Percentiles rank a stretch among this genome's conserved stretches.
Evolutionary conservation across 306 rosid genomes (phyloP).

Genomic region (Dryas drummondii): DNA sequence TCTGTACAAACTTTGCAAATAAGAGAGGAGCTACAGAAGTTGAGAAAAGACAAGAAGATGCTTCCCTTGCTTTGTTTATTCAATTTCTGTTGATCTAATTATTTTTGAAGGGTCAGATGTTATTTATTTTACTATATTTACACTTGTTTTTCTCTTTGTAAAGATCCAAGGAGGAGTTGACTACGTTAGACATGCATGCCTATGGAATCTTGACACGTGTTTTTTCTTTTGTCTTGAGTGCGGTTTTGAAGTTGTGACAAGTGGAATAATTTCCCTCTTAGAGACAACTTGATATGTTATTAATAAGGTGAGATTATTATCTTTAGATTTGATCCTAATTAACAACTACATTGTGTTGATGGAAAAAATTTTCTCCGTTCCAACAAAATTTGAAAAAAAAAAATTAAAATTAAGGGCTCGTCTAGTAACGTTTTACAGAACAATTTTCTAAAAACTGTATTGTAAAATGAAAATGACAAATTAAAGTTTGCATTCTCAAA

Average conservation of each 20-base stretch:
- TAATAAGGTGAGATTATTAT: too few species aligned
- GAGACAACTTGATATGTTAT: too few species aligned
- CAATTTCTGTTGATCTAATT: neutral
- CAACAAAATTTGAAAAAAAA: too few species aligned
- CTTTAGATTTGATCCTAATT: too few species aligned
- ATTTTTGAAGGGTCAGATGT: neutral
- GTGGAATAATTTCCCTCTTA: neutral
- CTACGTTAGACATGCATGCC: slow-evolving; percentile 44
- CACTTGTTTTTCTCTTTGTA: neutral
- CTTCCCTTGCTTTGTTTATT: slow-evolving; percentile 18
- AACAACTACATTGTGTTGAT: too few species aligned
- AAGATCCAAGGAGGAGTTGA: slow-evolving; percentile 64
- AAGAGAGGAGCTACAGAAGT: slow-evolving; percentile 17
- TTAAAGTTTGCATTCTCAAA: too few species aligned
- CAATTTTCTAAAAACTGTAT: too few species aligned
- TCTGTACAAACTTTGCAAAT: slow-evolving; percentile 18
- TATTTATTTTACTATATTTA: neutral
- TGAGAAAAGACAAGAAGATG: slow-evolving; percentile 16
- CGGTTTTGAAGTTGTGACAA: neutral
- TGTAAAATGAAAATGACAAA: too few species aligned
- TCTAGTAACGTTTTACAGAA: too few species aligned
- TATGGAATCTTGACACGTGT: slow-evolving; percentile 53
- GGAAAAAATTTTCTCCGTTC: too few species aligned
- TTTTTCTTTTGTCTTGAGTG: neutral
- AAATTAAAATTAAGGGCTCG: too few species aligned